A percentile compares a stretch with the other conserved stretches of the same genome.
Evolutionary conservation across 2,329 filamentous ascomycete genomes (phyloP).

Genomic region (Phoma sp.): DNA sequence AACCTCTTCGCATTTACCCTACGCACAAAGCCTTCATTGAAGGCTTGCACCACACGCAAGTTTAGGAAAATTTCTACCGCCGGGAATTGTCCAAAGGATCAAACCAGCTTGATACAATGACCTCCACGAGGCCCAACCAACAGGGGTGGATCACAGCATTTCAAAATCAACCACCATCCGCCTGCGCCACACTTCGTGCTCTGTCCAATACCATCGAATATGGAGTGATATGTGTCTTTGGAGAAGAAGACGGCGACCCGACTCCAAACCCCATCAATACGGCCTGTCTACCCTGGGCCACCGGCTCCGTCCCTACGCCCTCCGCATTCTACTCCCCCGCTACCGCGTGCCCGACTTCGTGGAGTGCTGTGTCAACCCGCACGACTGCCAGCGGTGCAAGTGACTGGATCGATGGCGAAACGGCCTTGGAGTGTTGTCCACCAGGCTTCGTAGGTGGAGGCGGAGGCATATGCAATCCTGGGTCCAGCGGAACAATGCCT

Average conservation of each 20-base stretch:
- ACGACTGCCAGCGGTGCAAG: conserved; percentile 13
- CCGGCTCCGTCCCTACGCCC: conserved; percentile 14
- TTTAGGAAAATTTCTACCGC: neutral
- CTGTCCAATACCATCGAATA: conserved; percentile 53
- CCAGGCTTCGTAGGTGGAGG: conserved; percentile 25
- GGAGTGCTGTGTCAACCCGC: conserved; percentile 29
- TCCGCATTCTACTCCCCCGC: conserved; percentile 32
- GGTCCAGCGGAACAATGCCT: conserved; percentile 14
- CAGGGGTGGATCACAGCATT: conserved; percentile 26
- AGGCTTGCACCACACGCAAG: neutral
- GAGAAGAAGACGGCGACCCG: conserved; percentile 69
- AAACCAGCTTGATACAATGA: conserved; percentile 14
- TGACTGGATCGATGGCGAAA: conserved; percentile 28
- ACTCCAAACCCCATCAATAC: conserved; percentile 83
- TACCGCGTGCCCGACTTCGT: conserved; percentile 28
- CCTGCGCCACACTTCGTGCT: conserved; percentile 28
- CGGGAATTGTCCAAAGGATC: neutral
- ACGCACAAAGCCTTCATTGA: too few relatives aligned
- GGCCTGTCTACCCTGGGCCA: conserved; percentile 33
- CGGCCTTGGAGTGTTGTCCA: conserved; percentile 32
- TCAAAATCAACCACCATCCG: conserved; percentile 20
- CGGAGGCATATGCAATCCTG: conserved; percentile 20
- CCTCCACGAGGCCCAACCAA: conserved; percentile 21
- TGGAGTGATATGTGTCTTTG: conserved; percentile 88
- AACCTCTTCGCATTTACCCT: neutral